Evolutionary conservation across 331 rosid species (phyloP).

Genomic region (Malus hybrid): DNA sequence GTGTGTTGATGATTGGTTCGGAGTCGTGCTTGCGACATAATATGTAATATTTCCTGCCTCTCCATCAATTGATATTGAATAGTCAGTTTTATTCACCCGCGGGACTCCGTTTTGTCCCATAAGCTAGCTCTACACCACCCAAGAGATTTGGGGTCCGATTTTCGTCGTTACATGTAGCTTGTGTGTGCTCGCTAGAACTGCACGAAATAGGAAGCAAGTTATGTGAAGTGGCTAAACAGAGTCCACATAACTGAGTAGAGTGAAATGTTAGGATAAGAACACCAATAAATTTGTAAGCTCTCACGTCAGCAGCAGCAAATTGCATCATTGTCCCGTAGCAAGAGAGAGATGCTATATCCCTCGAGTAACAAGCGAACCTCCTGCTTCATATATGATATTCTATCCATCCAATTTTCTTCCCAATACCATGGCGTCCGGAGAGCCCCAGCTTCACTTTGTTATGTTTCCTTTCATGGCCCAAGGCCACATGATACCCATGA

Average conservation of each 20-base stretch:
- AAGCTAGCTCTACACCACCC: too few relatives aligned
- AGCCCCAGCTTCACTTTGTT: slow-evolving; percentile 28
- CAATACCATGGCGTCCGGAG: background rate
- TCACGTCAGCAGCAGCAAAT: background rate
- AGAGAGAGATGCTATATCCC: background rate
- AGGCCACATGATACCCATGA: slow-evolving; percentile 67
- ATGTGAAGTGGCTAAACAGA: background rate
- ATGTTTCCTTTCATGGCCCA: slow-evolving; percentile 46
- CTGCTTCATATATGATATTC: background rate
- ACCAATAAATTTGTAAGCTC: background rate
- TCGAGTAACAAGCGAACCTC: background rate
- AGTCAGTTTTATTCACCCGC: too few relatives aligned
- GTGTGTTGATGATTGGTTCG: too few relatives aligned
- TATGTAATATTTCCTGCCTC: too few relatives aligned
- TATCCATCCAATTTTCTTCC: background rate
- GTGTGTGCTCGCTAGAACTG: too few relatives aligned
- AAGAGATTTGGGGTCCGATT: too few relatives aligned
- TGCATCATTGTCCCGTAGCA: background rate
- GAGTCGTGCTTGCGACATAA: too few relatives aligned
- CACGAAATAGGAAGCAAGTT: background rate
- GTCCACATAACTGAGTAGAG: background rate
- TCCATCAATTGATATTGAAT: too few relatives aligned
- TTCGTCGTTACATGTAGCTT: too few relatives aligned
- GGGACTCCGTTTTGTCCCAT: too few relatives aligned
- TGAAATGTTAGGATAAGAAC: too few relatives aligned